phyloP scores from a whole-genome alignment of 129 eudicot genomes.

The Centaurea solstitialis region DNA sequence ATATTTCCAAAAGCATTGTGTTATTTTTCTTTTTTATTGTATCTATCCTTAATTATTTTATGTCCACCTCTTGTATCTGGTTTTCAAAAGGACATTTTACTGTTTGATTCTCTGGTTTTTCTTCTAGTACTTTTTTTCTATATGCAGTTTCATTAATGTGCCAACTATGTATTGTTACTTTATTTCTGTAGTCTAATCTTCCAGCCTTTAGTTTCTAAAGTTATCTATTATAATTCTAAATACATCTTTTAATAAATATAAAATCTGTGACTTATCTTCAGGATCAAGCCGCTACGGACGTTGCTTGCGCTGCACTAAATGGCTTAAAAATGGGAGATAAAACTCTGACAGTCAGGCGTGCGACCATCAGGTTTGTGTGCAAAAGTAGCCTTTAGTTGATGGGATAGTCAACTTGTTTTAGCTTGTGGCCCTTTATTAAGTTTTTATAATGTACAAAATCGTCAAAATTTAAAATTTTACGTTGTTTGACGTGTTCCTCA shows the following conservation, averaged over 20 bases:
- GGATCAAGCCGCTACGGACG: slow-evolving; percentile 86
- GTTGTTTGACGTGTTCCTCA: not conserved
- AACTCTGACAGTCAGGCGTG: slow-evolving; percentile 91
- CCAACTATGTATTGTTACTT: slow-evolving; percentile 12
- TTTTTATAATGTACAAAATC: not conserved
- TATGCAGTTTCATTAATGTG: slow-evolving; percentile 3
- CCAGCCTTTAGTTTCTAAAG: not conserved
- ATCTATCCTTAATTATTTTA: not conserved
- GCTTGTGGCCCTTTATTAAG: not conserved
- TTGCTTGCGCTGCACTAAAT: slow-evolving; percentile 91
- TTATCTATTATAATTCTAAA: not conserved
- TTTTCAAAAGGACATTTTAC: not conserved
- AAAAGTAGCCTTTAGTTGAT: slow-evolving; percentile 13
- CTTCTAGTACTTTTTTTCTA: not conserved
- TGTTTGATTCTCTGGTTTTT: slow-evolving; percentile 10
- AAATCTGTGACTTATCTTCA: slow-evolving; percentile 15
- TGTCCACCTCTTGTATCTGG: not conserved
- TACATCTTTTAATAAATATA: not conserved
- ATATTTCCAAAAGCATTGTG: not conserved
- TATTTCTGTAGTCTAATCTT: not conserved
- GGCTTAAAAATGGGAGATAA: slow-evolving; percentile 96
- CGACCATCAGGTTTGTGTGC: slow-evolving; percentile 69
- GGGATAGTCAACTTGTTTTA: not conserved
- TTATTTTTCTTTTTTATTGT: not conserved
- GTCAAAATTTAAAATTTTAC: not conserved